Conservation (phyloP, 305 asterid genomes). For the Plantago coronopus region DNA sequence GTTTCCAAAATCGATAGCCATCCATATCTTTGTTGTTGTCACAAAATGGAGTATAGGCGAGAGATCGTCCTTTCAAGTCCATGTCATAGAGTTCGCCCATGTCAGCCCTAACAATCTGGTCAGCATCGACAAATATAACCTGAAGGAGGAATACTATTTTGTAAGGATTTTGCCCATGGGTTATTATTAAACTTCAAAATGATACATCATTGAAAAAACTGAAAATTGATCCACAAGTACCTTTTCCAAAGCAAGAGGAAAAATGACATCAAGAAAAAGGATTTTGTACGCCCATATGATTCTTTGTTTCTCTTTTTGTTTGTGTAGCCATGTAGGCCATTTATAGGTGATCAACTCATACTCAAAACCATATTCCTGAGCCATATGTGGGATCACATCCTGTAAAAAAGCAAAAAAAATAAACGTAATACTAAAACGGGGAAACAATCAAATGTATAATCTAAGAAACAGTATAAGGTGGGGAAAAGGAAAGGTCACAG, state of each 20-base stretch:
- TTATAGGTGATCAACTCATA: constrained; percentile 89
- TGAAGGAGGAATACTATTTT: constrained; percentile 33
- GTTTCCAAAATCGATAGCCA: constrained; percentile 96
- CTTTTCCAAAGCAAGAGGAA: constrained; percentile 96
- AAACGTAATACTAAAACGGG: background rate
- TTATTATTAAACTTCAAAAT: constrained; percentile 5
- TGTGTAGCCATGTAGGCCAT: constrained; percentile 99
- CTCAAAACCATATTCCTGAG: constrained; percentile 87
- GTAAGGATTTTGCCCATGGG: constrained; percentile 14
- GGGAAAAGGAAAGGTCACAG: constrained; percentile 15
- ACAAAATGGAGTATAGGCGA: constrained; percentile 96
- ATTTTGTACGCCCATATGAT: constrained; percentile 97
- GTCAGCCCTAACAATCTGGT: constrained; percentile 90
- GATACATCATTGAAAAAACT: constrained; percentile 20
- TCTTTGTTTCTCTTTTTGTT: constrained; percentile 96
- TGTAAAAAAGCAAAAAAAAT: constrained; percentile 27
- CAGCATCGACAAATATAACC: constrained; percentile 98
- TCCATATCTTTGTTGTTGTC: constrained; percentile 99
- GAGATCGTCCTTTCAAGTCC: constrained; percentile 81
- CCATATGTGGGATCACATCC: constrained; percentile 98
- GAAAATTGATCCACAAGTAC: constrained; percentile 27
- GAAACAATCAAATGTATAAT: constrained; percentile 4
- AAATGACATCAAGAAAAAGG: constrained; percentile 96
- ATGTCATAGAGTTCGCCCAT: constrained; percentile 99
- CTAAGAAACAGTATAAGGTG: background rate